Percentiles rank a stretch among this genome's conserved stretches.
Conservation (phyloP, 139 green algal genomes). For the Chloropicon primus region DNA sequence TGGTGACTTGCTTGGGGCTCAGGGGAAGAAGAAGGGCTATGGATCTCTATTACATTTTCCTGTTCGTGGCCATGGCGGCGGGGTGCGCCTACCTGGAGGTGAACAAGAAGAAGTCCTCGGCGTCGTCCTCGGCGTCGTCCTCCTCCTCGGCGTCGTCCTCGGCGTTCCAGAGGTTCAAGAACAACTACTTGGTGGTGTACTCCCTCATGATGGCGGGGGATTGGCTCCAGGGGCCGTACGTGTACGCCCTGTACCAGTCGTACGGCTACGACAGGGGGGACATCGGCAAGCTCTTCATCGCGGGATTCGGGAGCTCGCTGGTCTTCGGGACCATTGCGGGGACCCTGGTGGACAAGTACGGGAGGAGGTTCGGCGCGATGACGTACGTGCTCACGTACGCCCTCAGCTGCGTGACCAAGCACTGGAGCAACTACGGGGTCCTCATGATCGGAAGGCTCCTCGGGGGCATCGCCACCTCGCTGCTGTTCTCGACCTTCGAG, state of each 20-base stretch:
- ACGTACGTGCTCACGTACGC: slow-evolving; percentile 76
- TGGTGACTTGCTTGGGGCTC: no score
- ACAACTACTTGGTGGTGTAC: slow-evolving; percentile 92
- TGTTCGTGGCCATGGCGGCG: slow-evolving; percentile 23
- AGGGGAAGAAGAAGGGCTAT: no score
- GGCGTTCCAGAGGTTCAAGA: slow-evolving; percentile 62
- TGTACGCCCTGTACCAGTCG: slow-evolving; percentile 92
- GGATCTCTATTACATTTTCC: slow-evolving; percentile 32
- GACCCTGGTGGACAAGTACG: slow-evolving; percentile 78
- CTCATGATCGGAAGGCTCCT: slow-evolving; percentile 84
- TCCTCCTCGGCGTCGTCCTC: slow-evolving; percentile 18
- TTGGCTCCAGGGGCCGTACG: slow-evolving; percentile 95
- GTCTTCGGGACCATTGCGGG: slow-evolving; percentile 93
- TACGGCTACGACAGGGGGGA: slow-evolving; percentile 66
- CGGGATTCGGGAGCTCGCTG: slow-evolving; percentile 91
- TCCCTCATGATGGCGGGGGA: slow-evolving; percentile 94
- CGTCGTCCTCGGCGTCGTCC: slow-evolving; percentile 7
- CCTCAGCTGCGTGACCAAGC: slow-evolving; percentile 87
- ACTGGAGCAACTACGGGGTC: slow-evolving; percentile 75
- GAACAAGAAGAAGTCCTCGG: slow-evolving; percentile 10
- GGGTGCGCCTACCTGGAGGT: slow-evolving; percentile 32
- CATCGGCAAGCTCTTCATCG: slow-evolving; percentile 95
- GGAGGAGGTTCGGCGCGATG: slow-evolving; percentile 74
- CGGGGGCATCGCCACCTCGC: slow-evolving; percentile 86
- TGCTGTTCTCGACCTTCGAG: slow-evolving; percentile 95